Conservation (phyloP, 2,329 filamentous ascomycete genomes). For the Diplocarpon rosae region DNA sequence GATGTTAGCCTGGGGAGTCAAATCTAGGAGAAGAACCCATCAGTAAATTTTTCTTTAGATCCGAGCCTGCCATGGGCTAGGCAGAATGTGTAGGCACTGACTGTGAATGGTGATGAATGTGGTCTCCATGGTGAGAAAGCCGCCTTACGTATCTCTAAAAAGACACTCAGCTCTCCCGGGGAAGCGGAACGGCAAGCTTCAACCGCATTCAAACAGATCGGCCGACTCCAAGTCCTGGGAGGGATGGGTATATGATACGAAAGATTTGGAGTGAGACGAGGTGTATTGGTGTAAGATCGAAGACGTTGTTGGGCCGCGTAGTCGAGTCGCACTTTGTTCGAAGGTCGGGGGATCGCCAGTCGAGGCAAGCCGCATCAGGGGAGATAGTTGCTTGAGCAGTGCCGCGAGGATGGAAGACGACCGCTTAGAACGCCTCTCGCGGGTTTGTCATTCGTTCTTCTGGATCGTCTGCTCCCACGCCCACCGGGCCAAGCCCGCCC, state of each 20-base stretch:
- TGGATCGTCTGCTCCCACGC: neutral
- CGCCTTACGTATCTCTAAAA: constrained; percentile 28
- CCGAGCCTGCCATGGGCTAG: neutral
- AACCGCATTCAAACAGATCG: constrained; percentile 1
- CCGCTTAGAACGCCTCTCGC: neutral
- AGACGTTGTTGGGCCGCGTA: neutral
- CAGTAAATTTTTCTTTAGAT: neutral
- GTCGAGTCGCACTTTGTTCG: constrained; percentile 4
- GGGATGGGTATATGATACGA: neutral
- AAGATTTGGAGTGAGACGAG: constrained; percentile 6
- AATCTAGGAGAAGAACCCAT: constrained; percentile 39
- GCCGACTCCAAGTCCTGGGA: neutral
- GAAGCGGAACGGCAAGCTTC: constrained; percentile 6
- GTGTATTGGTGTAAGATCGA: constrained; percentile 10
- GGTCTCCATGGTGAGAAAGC: constrained; percentile 53
- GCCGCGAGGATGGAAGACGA: neutral
- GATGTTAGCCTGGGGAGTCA: constrained; percentile 64
- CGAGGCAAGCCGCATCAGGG: neutral
- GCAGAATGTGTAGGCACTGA: constrained; percentile 33
- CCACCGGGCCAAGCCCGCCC: too few relatives aligned
- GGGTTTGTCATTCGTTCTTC: constrained; percentile 2
- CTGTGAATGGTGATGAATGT: constrained; percentile 90
- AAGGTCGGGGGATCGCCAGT: constrained; percentile 10
- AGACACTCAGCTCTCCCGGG: constrained; percentile 26
- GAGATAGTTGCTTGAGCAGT: constrained; percentile 8